Evolutionary conservation across 306 rosid genomes (phyloP).

Genomic region (Phaseolus lunatus): DNA sequence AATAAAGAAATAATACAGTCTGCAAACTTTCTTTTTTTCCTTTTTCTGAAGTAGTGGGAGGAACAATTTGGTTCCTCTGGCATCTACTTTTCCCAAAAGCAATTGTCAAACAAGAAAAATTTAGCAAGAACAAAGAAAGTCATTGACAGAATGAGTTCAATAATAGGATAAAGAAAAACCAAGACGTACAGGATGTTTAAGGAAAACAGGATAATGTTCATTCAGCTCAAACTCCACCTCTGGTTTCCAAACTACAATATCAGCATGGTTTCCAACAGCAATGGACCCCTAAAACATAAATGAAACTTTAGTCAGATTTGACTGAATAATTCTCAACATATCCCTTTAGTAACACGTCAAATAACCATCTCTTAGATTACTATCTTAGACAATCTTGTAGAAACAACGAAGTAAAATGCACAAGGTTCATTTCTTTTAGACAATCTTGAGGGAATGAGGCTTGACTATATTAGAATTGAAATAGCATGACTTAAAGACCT

Average conservation of each 20-base stretch:
- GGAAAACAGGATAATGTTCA: conserved; percentile 60
- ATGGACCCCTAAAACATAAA: conserved; percentile 74
- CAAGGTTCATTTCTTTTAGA: neutral
- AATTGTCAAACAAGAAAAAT: conserved; percentile 7
- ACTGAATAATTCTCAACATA: conserved; percentile 8
- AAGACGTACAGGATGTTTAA: conserved; percentile 74
- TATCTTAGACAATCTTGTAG: neutral
- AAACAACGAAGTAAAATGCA: conserved; percentile 21
- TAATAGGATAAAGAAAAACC: conserved; percentile 6
- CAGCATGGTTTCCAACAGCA: conserved; percentile 81
- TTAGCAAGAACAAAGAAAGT: neutral
- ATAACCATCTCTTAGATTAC: neutral
- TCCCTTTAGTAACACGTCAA: conserved; percentile 9
- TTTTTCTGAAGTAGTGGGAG: neutral
- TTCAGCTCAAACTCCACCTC: conserved; percentile 73
- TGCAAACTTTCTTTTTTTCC: neutral
- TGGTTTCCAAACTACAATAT: conserved; percentile 90
- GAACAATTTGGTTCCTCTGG: neutral
- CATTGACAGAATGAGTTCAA: conserved; percentile 13
- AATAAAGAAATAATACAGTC: neutral
- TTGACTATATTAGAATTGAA: neutral
- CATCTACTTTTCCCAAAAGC: conserved; percentile 10
- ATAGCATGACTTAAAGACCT: neutral
- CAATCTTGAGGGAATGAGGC: neutral
- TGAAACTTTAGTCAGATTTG: conserved; percentile 25